These are phyloP conservation scores for Tillandsia fasciculata DNA, from an alignment of 176 grass and related monocot species.

Conservation along the genomic window DNA sequence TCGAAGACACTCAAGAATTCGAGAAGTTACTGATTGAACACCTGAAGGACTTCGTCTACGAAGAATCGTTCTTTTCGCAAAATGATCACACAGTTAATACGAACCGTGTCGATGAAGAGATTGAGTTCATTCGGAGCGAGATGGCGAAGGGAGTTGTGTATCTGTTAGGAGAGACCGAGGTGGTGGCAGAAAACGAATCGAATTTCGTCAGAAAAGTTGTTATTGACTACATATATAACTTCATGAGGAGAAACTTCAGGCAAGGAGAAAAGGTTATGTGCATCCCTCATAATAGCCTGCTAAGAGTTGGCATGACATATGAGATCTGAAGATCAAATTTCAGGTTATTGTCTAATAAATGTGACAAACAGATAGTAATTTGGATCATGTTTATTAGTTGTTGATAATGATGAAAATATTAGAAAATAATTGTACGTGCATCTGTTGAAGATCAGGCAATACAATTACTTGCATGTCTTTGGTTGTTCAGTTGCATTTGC, in stretches of 20 bases:
- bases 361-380: too few species aligned
- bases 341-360: too few species aligned
- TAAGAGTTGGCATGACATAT: slow-evolving; percentile 59
- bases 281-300: slow-evolving; percentile 39
- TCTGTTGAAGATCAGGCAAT: too few species aligned
- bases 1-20: slow-evolving; percentile 45
- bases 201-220: slow-evolving; percentile 36
- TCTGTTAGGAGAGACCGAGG: slow-evolving; percentile 46
- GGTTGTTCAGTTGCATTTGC: too few species aligned
- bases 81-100: slow-evolving; percentile 3
- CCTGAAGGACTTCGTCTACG: slow-evolving; percentile 41
- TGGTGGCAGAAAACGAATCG: slow-evolving; percentile 33
- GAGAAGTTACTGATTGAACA: slow-evolving; percentile 38
- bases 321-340: slow-evolving; percentile 23
- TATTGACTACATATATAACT: slow-evolving; percentile 49
- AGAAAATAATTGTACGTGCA: too few species aligned
- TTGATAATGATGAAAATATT: too few species aligned
- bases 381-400: too few species aligned
- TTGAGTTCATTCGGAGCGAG: slow-evolving; percentile 31
- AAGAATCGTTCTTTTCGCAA: slow-evolving; percentile 39
- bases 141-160: slow-evolving; percentile 48
- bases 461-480: too few species aligned
- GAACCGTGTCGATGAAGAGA: slow-evolving; percentile 4
- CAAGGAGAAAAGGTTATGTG: slow-evolving; percentile 42
- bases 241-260: slow-evolving; percentile 66